A percentile compares a stretch with the other conserved stretches of the same genome.
Conservation (phyloP, 306 rosid species). For the cucumber (Cucumis sativus) region DNA sequence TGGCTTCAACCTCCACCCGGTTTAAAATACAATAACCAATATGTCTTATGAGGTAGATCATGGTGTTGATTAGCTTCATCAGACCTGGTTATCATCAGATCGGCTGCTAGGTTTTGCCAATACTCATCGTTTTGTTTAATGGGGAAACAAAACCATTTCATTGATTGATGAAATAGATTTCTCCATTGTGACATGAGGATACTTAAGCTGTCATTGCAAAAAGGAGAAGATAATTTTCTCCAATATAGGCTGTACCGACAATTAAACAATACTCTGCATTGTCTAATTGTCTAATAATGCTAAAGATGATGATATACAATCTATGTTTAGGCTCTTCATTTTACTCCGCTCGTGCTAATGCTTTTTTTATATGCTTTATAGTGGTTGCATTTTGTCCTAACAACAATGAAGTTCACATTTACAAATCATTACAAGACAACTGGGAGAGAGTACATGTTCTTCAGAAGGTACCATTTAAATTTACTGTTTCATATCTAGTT, state of each 20-base stretch:
- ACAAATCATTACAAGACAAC: constrained; percentile 61
- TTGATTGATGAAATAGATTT: neutral
- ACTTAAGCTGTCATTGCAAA: neutral
- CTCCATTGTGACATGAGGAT: no score
- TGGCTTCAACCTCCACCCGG: neutral
- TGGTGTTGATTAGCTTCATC: neutral
- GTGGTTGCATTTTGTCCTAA: constrained; percentile 95
- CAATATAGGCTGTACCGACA: neutral
- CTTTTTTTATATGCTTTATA: constrained; percentile 17
- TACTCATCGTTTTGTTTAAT: neutral
- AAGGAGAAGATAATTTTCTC: neutral
- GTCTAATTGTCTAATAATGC: neutral
- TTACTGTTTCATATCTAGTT: neutral
- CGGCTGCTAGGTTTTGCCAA: neutral
- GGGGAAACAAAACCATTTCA: neutral
- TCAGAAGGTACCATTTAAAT: constrained; percentile 52
- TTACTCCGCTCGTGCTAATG: neutral
- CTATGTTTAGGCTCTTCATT: neutral
- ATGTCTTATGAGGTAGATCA: neutral
- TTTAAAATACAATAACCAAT: neutral
- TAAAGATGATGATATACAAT: neutral
- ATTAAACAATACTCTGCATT: neutral
- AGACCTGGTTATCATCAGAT: neutral
- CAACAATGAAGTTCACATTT: constrained; percentile 86
- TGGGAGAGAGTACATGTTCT: constrained; percentile 93